Conservation (phyloP, 2,329 filamentous ascomycete species). For the Tolypocladium capitatum region DNA sequence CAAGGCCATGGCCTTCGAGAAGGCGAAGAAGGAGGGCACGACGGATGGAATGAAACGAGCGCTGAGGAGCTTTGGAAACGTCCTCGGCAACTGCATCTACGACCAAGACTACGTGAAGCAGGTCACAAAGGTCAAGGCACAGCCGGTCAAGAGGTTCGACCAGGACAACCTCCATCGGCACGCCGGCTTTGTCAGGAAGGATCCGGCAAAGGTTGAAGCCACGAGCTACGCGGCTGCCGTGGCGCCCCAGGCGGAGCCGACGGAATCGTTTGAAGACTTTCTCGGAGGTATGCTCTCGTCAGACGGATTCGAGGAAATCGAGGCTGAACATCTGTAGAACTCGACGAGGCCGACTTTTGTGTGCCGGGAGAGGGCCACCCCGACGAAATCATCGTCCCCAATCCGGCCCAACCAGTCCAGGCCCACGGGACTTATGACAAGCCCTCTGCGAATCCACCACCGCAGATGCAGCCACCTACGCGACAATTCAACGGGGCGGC, state of each 20-base stretch:
- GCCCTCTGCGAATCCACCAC: slow-evolving; percentile 7
- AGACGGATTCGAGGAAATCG: slow-evolving; percentile 21
- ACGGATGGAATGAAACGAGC: slow-evolving; percentile 89
- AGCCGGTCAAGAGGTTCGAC: slow-evolving; percentile 60
- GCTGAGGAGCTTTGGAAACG: slow-evolving; percentile 84
- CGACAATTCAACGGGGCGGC: slow-evolving; percentile 8
- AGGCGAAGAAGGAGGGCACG: slow-evolving; percentile 95
- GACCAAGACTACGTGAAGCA: slow-evolving; percentile 87
- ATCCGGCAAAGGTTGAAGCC: slow-evolving; percentile 20
- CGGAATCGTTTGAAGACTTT: slow-evolving; percentile 38
- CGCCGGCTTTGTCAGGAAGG: slow-evolving; percentile 56
- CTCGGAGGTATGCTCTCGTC: slow-evolving; percentile 32
- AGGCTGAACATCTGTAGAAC: slow-evolving; percentile 38
- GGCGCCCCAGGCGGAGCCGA: slow-evolving; percentile 16
- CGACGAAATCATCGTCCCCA: slow-evolving; percentile 56
- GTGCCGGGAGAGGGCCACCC: slow-evolving; percentile 57
- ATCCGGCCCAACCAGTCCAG: slow-evolving; percentile 4
- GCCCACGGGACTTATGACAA: slow-evolving; percentile 5
- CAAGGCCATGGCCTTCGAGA: slow-evolving; percentile 93
- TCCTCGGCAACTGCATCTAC: slow-evolving; percentile 96
- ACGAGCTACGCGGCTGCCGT: slow-evolving; percentile 1
- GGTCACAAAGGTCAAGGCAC: slow-evolving; percentile 78
- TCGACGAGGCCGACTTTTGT: slow-evolving; percentile 66
- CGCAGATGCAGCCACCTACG: slow-evolving; percentile 9
- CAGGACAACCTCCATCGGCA: slow-evolving; percentile 72